Evolutionary conservation across 1,284 basidiomycete genomes (phyloP), one percentile per base, ranked within the genome.

Genomic region (Ceratobasidium sp.): DNA sequence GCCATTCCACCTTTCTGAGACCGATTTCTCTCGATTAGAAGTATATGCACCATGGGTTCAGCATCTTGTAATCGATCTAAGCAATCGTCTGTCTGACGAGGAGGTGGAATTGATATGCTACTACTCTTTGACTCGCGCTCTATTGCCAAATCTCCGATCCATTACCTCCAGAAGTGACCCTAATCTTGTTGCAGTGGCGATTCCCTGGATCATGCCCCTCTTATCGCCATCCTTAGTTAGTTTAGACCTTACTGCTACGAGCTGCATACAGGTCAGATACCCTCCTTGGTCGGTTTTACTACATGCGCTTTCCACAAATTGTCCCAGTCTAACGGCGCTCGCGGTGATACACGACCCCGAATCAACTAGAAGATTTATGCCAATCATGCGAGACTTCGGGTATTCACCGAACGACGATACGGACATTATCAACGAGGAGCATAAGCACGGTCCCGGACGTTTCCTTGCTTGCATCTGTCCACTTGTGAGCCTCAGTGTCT

Each of bases 21-120:
- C 18, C 33, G 39, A 63, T 39, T 42, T 63, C 39, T 40, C 39
- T 13, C 42, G 42, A 15, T 46, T 66, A 40, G 23, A 66, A 26
- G n/a, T 66, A 5, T 66, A 66, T 18, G 63, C 63, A 10, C 63
- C 63, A 23, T 46, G 42, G 63, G 42, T 46, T 20, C 23, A 46
- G 60, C 60, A 63, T 20, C 33, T 63, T 20, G 60, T 6, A 66
- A 33, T 33, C 33, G 33, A 33, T 33, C 33, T 33, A 33, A 33
- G 33, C 33, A 33, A 33, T 33, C 33, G 33, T 33, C 33, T 33
- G 42, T 66, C 33, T 46, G 63, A 10, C 42, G 42, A 23, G 42
- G 39, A 9, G 18, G 12, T 10, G 18, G 60, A 40, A 13, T 13
- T n/a, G 10, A 5, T 63, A 5, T 23, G 18, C 12, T 39, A 40